phyloP scores from a whole-genome alignment of 176 grass and related monocot genomes.

The Phoenix dactylifera region DNA sequence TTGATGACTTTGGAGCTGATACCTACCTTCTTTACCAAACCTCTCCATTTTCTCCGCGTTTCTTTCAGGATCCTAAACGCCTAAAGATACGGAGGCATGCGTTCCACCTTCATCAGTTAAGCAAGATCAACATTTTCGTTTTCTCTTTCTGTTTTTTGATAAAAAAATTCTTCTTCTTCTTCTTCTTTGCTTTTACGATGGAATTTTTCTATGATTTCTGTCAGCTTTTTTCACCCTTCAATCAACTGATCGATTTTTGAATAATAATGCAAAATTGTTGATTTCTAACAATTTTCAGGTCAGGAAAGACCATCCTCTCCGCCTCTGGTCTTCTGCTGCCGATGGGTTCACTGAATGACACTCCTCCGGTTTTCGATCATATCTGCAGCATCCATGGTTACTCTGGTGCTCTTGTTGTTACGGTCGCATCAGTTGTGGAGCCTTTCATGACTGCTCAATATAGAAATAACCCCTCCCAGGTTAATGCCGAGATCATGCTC shows the following conservation, averaged over 20 bases:
- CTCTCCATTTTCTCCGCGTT: background rate
- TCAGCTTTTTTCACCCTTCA: background rate
- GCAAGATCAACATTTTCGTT: background rate
- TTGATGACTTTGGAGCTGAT: background rate
- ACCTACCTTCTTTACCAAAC: too few species aligned
- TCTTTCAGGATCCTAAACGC: slow-evolving; percentile 73
- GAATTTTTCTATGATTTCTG: slow-evolving; percentile 2
- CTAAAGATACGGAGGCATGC: slow-evolving; percentile 86
- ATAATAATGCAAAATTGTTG: slow-evolving; percentile 7
- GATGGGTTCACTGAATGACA: slow-evolving; percentile 31
- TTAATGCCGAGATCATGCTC: background rate
- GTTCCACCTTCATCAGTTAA: slow-evolving; percentile 81
- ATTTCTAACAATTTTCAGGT: slow-evolving; percentile 33
- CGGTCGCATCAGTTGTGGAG: slow-evolving; percentile 16
- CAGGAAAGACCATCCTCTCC: slow-evolving; percentile 72
- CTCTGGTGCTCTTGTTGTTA: slow-evolving; percentile 41
- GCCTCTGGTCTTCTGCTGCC: slow-evolving; percentile 68
- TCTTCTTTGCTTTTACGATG: background rate
- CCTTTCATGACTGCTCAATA: slow-evolving; percentile 15
- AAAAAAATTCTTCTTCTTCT: background rate
- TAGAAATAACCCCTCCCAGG: slow-evolving; percentile 39
- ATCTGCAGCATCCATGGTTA: slow-evolving; percentile 35
- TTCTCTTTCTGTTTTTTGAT: background rate
- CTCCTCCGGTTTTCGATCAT: slow-evolving; percentile 28
- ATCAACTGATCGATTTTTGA: background rate